Conservation (phyloP, 2,329 filamentous ascomycete species). For the Cladosporium phlei region DNA sequence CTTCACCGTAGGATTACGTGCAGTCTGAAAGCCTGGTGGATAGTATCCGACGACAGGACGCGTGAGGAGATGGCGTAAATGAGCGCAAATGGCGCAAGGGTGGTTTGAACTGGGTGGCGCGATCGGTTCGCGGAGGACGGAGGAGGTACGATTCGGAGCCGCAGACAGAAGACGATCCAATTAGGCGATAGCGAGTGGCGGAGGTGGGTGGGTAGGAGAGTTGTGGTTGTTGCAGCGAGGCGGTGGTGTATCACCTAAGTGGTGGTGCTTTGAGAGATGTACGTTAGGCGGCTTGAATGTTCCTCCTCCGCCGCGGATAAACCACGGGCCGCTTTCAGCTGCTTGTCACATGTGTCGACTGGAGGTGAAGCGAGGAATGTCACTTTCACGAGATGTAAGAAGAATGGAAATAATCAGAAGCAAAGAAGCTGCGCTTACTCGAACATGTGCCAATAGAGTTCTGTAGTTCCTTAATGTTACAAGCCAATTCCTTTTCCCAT, state of each 20-base stretch:
- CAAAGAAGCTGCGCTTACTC: no score
- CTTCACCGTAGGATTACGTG: neutral
- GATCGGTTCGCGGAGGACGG: neutral
- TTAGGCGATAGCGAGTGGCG: conserved; percentile 1
- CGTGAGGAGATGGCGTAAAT: conserved; percentile 3
- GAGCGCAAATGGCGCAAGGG: conserved; percentile 8
- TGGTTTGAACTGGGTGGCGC: neutral
- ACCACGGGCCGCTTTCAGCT: neutral
- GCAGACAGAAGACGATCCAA: neutral
- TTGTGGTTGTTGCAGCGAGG: neutral
- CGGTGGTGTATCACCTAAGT: neutral
- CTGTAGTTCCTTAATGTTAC: neutral
- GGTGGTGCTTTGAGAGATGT: conserved; percentile 12
- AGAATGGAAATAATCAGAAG: no score
- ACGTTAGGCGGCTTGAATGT: conserved; percentile 4
- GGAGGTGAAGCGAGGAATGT: no score
- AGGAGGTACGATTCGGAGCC: neutral
- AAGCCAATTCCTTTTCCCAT: no score
- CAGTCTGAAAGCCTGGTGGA: neutral
- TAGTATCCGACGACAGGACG: neutral
- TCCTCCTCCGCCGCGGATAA: neutral
- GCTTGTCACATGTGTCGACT: no score
- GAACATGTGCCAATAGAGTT: neutral
- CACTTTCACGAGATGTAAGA: no score
- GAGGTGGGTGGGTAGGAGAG: conserved; percentile 3